These are phyloP conservation scores for Hymenoscyphus repandus DNA, from an alignment of 2,329 filamentous ascomycete genomes.

Conservation along the genomic window DNA sequence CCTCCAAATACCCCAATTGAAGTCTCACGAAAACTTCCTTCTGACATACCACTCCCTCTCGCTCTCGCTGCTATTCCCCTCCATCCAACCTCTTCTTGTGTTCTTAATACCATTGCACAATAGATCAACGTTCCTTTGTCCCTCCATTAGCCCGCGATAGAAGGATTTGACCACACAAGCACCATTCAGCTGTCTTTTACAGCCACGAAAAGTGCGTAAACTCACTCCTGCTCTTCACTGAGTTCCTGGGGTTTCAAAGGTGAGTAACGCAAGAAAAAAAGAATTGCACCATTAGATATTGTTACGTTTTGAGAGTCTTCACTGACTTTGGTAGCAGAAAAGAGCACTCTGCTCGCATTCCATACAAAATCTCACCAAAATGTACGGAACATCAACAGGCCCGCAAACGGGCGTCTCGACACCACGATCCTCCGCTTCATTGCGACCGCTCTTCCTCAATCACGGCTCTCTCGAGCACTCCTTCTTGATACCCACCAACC, in stretches of 20 bases:
- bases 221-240: slow-evolving; percentile 33
- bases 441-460: slow-evolving; percentile 82
- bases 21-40: neutral
- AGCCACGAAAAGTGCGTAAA: slow-evolving; percentile 10
- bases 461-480: slow-evolving; percentile 96
- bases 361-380: slow-evolving; percentile 38
- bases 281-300: neutral
- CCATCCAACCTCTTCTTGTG: neutral
- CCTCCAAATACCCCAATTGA: slow-evolving; percentile 7
- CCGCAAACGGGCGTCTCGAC: slow-evolving; percentile 96
- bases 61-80: neutral
- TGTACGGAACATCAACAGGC: slow-evolving; percentile 82
- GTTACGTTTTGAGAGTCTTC: neutral
- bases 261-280: too few relatives aligned
- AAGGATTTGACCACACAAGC: slow-evolving; percentile 12
- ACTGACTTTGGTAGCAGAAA: slow-evolving; percentile 11
- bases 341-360: neutral
- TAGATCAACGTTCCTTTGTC: slow-evolving; percentile 9
- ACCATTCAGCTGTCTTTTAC: slow-evolving; percentile 14
- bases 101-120: neutral
- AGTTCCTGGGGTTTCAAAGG: slow-evolving; percentile 30
- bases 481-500: slow-evolving; percentile 88
- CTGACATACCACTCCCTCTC: neutral
- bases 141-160: slow-evolving; percentile 4
- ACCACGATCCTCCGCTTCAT: slow-evolving; percentile 85